phyloP scores from a whole-genome alignment of 495 filamentous ascomycete species.

The Aspergillus asperescens region DNA sequence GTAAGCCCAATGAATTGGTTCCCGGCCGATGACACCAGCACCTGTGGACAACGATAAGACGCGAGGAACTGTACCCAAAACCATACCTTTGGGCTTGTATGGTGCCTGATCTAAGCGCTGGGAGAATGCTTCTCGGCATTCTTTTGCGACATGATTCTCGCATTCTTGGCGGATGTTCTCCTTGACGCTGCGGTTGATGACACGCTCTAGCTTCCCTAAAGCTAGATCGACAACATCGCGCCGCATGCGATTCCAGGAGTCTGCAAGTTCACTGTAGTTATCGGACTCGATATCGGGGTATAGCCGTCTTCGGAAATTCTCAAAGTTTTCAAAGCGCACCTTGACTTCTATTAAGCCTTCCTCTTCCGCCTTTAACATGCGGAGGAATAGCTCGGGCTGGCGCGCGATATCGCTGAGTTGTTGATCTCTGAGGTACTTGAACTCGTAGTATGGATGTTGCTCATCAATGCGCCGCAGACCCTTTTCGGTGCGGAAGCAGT shows the following conservation, averaged over 20 bases:
- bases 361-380: constrained; percentile 94
- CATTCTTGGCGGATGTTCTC: constrained; percentile 87
- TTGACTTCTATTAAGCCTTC: constrained; percentile 84
- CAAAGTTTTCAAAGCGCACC: constrained; percentile 67
- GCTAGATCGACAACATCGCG: constrained; percentile 79
- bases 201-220: constrained; percentile 69
- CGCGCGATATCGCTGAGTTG: constrained; percentile 72
- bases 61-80: constrained; percentile 78
- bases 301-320: constrained; percentile 65
- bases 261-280: constrained; percentile 89
- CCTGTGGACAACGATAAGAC: constrained; percentile 84
- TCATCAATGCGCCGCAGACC: constrained; percentile 93
- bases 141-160: constrained; percentile 77
- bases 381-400: constrained; percentile 80
- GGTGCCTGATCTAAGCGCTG: constrained; percentile 91
- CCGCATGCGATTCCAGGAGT: constrained; percentile 87
- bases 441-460: constrained; percentile 91
- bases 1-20: constrained; percentile 85
- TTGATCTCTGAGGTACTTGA: constrained; percentile 92
- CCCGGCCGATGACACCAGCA: constrained; percentile 59
- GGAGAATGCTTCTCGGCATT: constrained; percentile 77
- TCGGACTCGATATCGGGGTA: constrained; percentile 83
- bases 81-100: constrained; percentile 91
- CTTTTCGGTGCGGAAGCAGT: constrained; percentile 88
- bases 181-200: constrained; percentile 86